Evolutionary conservation across 208 protist genomes (phyloP), one percentile per base, ranked within the genome.

Genomic region (Jaenimonas drosophilae): DNA sequence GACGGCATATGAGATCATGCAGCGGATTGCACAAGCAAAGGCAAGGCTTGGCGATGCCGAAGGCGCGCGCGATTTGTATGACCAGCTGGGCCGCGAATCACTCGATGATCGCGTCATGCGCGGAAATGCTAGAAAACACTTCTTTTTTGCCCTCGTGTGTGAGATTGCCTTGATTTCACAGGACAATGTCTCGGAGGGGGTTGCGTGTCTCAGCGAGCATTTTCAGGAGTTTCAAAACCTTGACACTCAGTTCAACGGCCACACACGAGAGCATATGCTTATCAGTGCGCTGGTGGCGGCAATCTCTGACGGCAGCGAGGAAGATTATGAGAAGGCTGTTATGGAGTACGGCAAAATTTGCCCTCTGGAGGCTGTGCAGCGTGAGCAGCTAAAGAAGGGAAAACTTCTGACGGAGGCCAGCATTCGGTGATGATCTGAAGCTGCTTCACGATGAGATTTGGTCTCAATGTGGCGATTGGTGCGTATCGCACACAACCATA

Each of bases 181-280:
- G 26, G 55, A 58, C 28, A 67, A 52, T 5, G 39, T 89, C 47
- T 62, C 72, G 56, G 80, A 88, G 51, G 75, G 75, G 19, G 64
- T 79, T 0, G 72, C 59, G 9, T 64, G 49, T 28, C 58, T 94
- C 41, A 46, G 83, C 47, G 77, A 88, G 65, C 77, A 66, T 42
- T 94, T 94, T 49, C 59, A 75, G 12, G 70, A 81, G 40, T 90
- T 83, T 39, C 80, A 94, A 49, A 70, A 81, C 33, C 58, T 94
- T 21, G 85, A 94, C 53, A 79, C 75, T 25, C 85, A 90, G 69
- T 90, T 94, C 61, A 89, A 79, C 55, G 51, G 62, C 21, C 34
- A 79, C 50, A 90, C 80, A 0, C 80, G 80, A 44, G 80, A 94
- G 70, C 70, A 88, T 61, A 90, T 94, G 76, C 60, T 90, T 32